Conservation (phyloP, 441 rosid species). For the Erysimum cheiri region DNA sequence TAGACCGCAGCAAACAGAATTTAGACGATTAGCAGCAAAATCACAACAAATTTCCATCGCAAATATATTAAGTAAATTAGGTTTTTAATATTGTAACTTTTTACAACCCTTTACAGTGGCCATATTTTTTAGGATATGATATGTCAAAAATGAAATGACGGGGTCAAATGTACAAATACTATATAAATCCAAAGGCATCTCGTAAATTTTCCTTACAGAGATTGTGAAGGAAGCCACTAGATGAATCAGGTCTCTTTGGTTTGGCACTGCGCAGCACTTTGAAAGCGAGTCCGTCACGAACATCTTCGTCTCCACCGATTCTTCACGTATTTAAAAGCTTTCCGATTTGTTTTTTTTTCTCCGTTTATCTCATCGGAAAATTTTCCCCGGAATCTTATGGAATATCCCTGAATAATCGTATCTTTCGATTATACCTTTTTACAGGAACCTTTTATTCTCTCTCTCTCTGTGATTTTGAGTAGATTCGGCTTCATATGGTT, state of each 20-base stretch:
- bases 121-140: not conserved
- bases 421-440: conserved; percentile 7
- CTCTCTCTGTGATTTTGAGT: conserved; percentile 30
- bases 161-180: conserved; percentile 9
- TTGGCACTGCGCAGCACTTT: conserved; percentile 4
- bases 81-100: too few species aligned
- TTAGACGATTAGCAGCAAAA: too few species aligned
- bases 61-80: too few species aligned
- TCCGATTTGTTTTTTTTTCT: conserved; percentile 2
- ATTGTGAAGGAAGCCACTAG: conserved; percentile 29
- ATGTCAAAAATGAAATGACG: not conserved
- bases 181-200: not conserved
- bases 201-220: not conserved
- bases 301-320: conserved; percentile 32
- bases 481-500: conserved; percentile 13
- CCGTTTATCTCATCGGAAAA: conserved; percentile 8
- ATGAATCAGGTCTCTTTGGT: conserved; percentile 23
- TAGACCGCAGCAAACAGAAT: too few species aligned
- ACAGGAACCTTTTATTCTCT: conserved; percentile 30
- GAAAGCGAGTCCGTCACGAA: conserved; percentile 23
- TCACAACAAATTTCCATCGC: too few species aligned
- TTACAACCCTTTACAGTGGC: too few species aligned
- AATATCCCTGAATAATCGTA: not conserved
- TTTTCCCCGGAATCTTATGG: not conserved
- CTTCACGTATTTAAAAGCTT: conserved; percentile 3